Percentiles rank a stretch among this genome's conserved stretches.
phyloP scores from a whole-genome alignment of 2,329 filamentous ascomycete genomes.

The Ascochyta lentis region DNA sequence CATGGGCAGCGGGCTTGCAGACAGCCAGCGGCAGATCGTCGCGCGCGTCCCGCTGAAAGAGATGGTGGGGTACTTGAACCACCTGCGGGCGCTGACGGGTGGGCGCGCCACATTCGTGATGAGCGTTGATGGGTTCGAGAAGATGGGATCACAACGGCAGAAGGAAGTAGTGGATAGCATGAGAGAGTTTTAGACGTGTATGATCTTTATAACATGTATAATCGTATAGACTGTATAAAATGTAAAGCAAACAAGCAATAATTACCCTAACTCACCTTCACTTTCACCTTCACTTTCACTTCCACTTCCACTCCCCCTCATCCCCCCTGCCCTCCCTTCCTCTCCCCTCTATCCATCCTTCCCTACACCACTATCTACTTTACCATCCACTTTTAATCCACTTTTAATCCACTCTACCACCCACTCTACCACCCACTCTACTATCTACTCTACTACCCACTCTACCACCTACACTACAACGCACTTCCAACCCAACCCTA shows the following conservation, averaged over 20 bases:
- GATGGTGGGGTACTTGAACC: slow-evolving; percentile 93
- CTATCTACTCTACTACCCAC: background rate
- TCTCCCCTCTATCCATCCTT: background rate
- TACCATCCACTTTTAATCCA: no score
- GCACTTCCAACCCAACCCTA: background rate
- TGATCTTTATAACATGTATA: background rate
- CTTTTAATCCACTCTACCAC: no score
- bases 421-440: no score
- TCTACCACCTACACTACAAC: no score
- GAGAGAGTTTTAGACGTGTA: slow-evolving; percentile 32
- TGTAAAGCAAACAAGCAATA: background rate
- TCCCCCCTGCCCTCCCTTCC: no score
- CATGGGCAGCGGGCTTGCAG: slow-evolving; percentile 23
- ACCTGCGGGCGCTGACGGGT: slow-evolving; percentile 85
- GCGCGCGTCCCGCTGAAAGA: slow-evolving; percentile 93
- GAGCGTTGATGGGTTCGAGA: slow-evolving; percentile 74
- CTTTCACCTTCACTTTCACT: no score
- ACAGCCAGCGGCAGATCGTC: slow-evolving; percentile 66
- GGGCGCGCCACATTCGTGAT: slow-evolving; percentile 82
- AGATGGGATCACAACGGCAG: slow-evolving; percentile 67
- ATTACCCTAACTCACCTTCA: no score
- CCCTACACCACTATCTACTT: no score
- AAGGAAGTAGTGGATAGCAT: slow-evolving; percentile 58
- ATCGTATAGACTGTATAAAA: slow-evolving; percentile 1
- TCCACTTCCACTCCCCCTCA: no score